Base-by-base conservation (phyloP, 1,139 yeast species). In the Kodamaea sp. region DNA sequence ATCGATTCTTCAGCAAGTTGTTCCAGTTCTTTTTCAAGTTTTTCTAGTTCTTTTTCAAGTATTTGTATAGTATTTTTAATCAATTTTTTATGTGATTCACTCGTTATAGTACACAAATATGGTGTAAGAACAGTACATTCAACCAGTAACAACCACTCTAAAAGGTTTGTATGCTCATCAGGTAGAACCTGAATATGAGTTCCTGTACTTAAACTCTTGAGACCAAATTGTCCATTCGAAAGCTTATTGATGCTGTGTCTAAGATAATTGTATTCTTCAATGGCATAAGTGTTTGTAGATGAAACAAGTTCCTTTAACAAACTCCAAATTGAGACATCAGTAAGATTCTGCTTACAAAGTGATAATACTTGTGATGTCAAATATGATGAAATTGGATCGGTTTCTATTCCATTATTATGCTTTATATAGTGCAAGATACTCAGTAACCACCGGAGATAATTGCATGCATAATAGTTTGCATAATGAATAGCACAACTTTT, bases 401-500 rank as follows among this genome's bases (percentile, higher is more conserved):
- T 15, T 15, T 15, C 20, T 15, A 15, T 15, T 3, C 20, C 20
- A 4, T 15, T 15, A 15, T 15, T 15, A 32, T 2, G 22, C 6
- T 12, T 41, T 42, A 9, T 40, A 40, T 31, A 34, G 37, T 27
- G 42, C 34, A 36, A 37, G 20, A 23, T 22, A 28, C 48, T 48
- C 15, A 60, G 30, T 52, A 60, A 42, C 74, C 74, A 70, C 24
- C 55, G 48, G 9, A 69, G 42, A 39, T 56, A 68, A 36, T 52
- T 54, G 26, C 61, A 55, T 2, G 68, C 75, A 38, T 70, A 67
- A 47, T 71, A 71, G 48, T 70, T 71, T 36, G 73, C 69, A 48
- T 54, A 65, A 46, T 71, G 77, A 31, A 60, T 37, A 26, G 57
- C 50, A 45, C 67, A 62, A 22, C 74, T 63, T 37, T 48, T 54